These are phyloP conservation scores for Tolypocladium cylindrosporum DNA, from an alignment of 2,329 filamentous ascomycete genomes.

Conservation along the genomic window DNA sequence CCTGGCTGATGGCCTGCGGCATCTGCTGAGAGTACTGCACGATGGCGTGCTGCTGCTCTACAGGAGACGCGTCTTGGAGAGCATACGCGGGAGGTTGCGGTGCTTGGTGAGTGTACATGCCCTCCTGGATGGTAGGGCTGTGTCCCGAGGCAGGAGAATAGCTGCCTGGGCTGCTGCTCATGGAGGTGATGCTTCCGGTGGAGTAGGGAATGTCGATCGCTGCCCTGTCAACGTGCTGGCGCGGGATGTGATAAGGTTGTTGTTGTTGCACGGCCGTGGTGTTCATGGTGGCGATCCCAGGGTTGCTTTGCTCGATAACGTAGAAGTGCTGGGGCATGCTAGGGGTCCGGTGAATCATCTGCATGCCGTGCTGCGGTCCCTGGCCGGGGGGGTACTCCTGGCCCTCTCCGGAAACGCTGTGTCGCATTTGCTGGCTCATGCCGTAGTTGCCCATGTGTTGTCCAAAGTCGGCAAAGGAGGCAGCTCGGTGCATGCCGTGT, in stretches of 20 bases:
- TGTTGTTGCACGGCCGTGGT: constrained; percentile 36
- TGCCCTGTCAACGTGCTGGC: constrained; percentile 35
- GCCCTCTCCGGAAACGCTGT: constrained; percentile 32
- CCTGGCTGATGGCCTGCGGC: constrained; percentile 26
- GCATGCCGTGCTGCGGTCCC: constrained; percentile 29
- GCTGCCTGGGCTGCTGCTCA: constrained; percentile 48
- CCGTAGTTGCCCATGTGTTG: constrained; percentile 37
- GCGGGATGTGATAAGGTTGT: constrained; percentile 42
- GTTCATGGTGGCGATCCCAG: constrained; percentile 52
- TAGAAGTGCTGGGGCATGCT: constrained; percentile 43
- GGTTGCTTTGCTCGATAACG: constrained; percentile 51
- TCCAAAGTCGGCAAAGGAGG: constrained; percentile 44
- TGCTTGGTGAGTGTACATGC: constrained; percentile 47
- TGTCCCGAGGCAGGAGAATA: constrained; percentile 47
- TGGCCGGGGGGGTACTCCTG: constrained; percentile 32
- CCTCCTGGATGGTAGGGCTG: constrained; percentile 42
- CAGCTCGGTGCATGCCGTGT: constrained; percentile 38
- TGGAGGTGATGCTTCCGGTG: constrained; percentile 35
- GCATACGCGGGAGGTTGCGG: constrained; percentile 37
- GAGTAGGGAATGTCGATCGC: constrained; percentile 41
- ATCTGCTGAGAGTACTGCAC: constrained; percentile 33
- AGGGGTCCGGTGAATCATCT: constrained; percentile 38
- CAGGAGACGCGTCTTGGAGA: constrained; percentile 35
- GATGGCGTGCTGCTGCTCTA: constrained; percentile 31
- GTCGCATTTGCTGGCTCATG: constrained; percentile 31